Conservation (phyloP, 768 basidiomycete genomes). For the Podaxis mareebaensis region DNA sequence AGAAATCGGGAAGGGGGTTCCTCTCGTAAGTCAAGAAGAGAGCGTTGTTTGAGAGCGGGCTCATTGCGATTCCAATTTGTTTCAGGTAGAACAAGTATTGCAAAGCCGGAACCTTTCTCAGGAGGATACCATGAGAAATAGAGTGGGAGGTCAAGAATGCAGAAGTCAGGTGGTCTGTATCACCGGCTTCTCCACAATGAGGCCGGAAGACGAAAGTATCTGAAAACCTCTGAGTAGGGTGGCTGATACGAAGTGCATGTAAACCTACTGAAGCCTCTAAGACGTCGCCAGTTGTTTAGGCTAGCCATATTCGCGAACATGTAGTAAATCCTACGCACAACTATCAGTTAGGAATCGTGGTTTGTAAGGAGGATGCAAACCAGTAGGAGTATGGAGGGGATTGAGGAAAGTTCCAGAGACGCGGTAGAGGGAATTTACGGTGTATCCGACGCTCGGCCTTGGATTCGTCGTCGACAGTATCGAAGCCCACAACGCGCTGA, state of each 20-base stretch:
- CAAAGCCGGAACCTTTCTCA: conserved; percentile 95
- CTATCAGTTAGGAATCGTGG: neutral
- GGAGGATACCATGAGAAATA: conserved; percentile 97
- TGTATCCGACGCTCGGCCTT: conserved; percentile 90
- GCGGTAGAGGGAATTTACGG: conserved; percentile 91
- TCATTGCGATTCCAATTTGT: conserved; percentile 99
- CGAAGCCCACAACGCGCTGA: conserved; percentile 94
- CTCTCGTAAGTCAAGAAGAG: conserved; percentile 96
- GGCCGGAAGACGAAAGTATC: conserved; percentile 97
- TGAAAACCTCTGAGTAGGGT: conserved; percentile 30
- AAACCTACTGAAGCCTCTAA: conserved; percentile 86
- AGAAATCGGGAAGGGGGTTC: conserved; percentile 96
- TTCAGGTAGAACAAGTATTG: conserved; percentile 98
- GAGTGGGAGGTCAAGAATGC: conserved; percentile 97
- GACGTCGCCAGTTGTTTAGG: conserved; percentile 88
- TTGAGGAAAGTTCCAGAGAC: conserved; percentile 84
- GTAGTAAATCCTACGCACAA: conserved; percentile 79
- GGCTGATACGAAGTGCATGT: neutral
- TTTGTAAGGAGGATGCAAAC: conserved; percentile 40
- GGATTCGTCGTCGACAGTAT: conserved; percentile 98
- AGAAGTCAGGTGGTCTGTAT: conserved; percentile 95
- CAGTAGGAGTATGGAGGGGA: conserved; percentile 97
- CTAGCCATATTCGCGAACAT: conserved; percentile 97
- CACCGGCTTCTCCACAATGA: conserved; percentile 97
- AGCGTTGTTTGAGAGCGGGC: conserved; percentile 96